These are phyloP conservation scores for Rhizophora apiculata DNA, from an alignment of 345 rosid genomes.

Conservation along the genomic window DNA sequence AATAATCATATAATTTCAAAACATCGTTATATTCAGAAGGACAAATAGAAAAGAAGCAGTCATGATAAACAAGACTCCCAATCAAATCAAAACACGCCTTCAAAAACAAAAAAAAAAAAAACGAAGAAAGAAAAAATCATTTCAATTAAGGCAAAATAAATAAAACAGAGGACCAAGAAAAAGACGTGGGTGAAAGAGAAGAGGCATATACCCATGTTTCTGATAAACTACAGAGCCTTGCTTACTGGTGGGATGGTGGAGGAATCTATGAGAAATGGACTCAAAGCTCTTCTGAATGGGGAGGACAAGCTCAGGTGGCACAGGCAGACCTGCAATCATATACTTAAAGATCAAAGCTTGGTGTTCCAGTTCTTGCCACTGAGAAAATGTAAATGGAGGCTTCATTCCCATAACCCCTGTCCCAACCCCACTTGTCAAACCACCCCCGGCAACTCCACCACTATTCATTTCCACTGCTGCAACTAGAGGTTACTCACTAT, in stretches of 20 bases:
- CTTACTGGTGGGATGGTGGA: constrained; percentile 50
- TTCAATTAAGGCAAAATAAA: not conserved
- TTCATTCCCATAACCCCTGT: constrained; percentile 33
- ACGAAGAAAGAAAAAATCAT: not conserved
- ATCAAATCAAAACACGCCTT: constrained; percentile 11
- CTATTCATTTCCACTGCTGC: constrained; percentile 24
- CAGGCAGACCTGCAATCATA: constrained; percentile 56
- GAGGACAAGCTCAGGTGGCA: constrained; percentile 53
- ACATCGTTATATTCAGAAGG: not conserved
- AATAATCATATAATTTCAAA: not conserved
- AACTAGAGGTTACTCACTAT: not conserved
- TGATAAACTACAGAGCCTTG: too few relatives aligned
- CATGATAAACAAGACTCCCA: constrained; percentile 5
- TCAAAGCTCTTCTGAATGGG: constrained; percentile 51
- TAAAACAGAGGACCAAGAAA: not conserved
- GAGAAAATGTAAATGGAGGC: constrained; percentile 54
- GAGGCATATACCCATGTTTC: not conserved
- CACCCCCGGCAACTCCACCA: constrained; percentile 20
- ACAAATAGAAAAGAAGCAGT: not conserved
- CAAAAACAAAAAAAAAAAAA: not conserved
- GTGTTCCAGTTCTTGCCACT: constrained; percentile 60
- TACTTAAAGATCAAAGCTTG: constrained; percentile 61
- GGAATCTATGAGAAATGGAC: constrained; percentile 47
- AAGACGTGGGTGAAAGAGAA: not conserved
- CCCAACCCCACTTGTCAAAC: constrained; percentile 16